A percentile compares a stretch with the other conserved stretches of the same genome.
Evolutionary conservation across 1,284 basidiomycete genomes (phyloP).

Genomic region (Chalciporus sp.): DNA sequence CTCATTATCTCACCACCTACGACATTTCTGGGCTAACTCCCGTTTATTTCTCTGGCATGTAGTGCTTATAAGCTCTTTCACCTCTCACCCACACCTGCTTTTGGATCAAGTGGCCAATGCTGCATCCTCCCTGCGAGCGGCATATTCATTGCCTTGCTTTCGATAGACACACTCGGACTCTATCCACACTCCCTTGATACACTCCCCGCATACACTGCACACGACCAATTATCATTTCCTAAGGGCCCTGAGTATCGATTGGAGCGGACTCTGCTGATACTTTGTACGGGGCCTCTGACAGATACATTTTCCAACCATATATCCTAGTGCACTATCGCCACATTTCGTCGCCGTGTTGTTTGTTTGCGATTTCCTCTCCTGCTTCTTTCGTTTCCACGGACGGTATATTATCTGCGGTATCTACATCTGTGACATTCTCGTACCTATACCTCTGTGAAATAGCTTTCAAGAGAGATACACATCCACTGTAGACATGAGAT

Average conservation of each 20-base stretch:
- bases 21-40: neutral
- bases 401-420: slow-evolving; percentile 2
- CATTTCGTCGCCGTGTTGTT: slow-evolving; percentile 3
- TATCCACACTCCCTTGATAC: neutral
- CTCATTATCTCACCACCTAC: neutral
- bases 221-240: neutral
- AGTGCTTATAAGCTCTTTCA: neutral
- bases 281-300: neutral
- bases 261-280: neutral
- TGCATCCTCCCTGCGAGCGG: neutral
- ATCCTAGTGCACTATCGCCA: slow-evolving; percentile 1
- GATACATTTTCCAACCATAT: neutral
- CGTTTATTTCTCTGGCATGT: neutral
- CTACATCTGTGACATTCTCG: slow-evolving; percentile 1
- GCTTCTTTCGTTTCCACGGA: neutral
- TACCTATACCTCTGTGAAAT: neutral
- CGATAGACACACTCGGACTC: neutral
- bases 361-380: neutral
- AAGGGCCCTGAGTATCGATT: neutral
- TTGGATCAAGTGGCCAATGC: neutral
- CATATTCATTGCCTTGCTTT: neutral
- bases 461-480: neutral
- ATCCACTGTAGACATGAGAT: too few species aligned
- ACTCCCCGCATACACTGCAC: neutral
- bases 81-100: slow-evolving; percentile 10